Conservation (phyloP, 306 rosid genomes). For the Pterocarpus santalinus region DNA sequence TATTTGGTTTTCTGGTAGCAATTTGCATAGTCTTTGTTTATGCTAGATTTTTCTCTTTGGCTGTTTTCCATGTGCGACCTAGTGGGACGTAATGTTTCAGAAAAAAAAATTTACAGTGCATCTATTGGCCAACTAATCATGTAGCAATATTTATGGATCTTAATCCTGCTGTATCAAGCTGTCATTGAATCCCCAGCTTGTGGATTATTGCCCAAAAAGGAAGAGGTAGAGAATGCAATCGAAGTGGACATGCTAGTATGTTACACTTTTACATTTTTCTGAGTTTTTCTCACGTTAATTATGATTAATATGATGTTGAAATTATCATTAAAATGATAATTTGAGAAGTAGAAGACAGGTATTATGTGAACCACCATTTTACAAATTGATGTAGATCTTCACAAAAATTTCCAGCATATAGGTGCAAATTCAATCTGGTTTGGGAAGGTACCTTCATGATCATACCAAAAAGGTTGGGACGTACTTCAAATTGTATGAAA, state of each 20-base stretch:
- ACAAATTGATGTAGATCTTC: background rate
- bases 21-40: background rate
- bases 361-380: background rate
- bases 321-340: background rate
- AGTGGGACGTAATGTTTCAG: slow-evolving; percentile 4
- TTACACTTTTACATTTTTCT: background rate
- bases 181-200: slow-evolving; percentile 2
- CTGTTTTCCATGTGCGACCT: background rate
- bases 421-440: background rate
- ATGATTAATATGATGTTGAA: background rate
- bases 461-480: background rate
- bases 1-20: background rate
- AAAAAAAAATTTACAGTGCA: background rate
- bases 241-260: background rate
- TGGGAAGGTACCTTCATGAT: slow-evolving; percentile 3
- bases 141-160: background rate
- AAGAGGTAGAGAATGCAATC: background rate
- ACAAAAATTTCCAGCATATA: background rate
- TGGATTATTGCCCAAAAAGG: background rate
- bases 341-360: background rate
- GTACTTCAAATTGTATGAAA: background rate
- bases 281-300: background rate
- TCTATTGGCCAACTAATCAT: background rate
- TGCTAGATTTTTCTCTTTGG: slow-evolving; percentile 18
- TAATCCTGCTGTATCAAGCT: slow-evolving; percentile 7